phyloP scores from a whole-genome alignment of 116 monocot genomes.

The Trichopus zeylanicus region DNA sequence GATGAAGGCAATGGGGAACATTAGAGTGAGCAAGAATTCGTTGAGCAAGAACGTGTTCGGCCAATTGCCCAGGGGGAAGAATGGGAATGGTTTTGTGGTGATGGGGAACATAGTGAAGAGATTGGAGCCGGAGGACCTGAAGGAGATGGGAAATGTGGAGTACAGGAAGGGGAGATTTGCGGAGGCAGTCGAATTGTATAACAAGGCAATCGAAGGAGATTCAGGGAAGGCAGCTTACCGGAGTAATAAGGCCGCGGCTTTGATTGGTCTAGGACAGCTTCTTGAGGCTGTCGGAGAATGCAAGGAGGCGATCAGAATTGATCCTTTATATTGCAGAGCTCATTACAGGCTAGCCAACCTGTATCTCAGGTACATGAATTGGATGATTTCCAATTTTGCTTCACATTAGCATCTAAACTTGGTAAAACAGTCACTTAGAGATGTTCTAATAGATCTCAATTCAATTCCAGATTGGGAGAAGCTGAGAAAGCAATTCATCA shows the following conservation, averaged over 20 bases:
- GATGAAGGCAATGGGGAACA: constrained; percentile 32
- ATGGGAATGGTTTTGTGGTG: neutral
- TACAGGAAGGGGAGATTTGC: constrained; percentile 30
- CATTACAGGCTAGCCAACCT: constrained; percentile 45
- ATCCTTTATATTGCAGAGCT: constrained; percentile 39
- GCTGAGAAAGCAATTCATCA: constrained; percentile 39
- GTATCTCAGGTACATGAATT: constrained; percentile 44
- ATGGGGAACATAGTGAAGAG: neutral
- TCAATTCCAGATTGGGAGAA: constrained; percentile 40
- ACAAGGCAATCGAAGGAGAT: constrained; percentile 26
- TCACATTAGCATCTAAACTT: too few relatives aligned
- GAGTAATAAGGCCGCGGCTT: constrained; percentile 53
- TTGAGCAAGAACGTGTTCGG: neutral
- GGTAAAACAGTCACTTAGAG: neutral
- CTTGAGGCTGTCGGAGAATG: constrained; percentile 46
- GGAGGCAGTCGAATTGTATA: constrained; percentile 32
- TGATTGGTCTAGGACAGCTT: constrained; percentile 29
- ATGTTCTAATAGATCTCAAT: neutral
- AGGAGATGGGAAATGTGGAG: constrained; percentile 52
- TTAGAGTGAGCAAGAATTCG: constrained; percentile 3
- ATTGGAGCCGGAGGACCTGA: constrained; percentile 26
- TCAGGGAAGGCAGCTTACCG: constrained; percentile 39
- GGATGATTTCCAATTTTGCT: neutral
- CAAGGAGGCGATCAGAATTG: constrained; percentile 38
- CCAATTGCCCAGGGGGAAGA: neutral